Evolutionary conservation across 1,284 basidiomycete genomes (phyloP), one percentile per base, ranked within the genome.

Genomic region (Hemileccinum hortonii): DNA sequence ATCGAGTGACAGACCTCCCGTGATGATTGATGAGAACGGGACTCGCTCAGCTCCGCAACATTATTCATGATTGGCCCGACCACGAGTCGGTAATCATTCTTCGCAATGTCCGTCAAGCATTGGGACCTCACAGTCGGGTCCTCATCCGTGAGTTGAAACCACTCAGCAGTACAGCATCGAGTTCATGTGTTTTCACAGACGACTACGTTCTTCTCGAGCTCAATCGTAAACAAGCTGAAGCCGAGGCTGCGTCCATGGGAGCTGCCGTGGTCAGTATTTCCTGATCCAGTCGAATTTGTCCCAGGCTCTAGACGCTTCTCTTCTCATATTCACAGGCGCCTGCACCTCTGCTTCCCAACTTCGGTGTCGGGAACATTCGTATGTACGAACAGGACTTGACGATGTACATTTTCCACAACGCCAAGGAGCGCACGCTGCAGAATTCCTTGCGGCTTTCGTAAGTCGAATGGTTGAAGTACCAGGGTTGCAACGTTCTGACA

Each of bases 311-410:
- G 30, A 3, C 26, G 26, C 6, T 9, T 26, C 8, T 26, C 8
- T 9, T 9, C 26, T 26, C 26, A 26, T 26, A 26, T 50, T 44
- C 37, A 22, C 54, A 70, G 69, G 71, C 71, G 0, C 70, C 72
- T 24, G 61, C 67, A 46, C 70, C 70, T 5, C 52, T 72, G 24
- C 56, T 73, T 30, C 62, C 72, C 10, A 72, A 73, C 57, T 73
- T 64, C 45, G 70, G 72, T 26, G 65, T 63, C 5, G 71, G 71
- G 11, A 60, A 55, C 22, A 53, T 69, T 33, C 55, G 60, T 3
- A 54, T 57, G 51, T 71, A 72, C 54, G 41, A 63, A 26, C 55
- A 62, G 47, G 70, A 73, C 42, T 26, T 73, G 40, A 55, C 58
- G 10, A 71, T 73, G 71, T 59, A 60, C 54, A 42, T 62, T 8